These are phyloP conservation scores for Globisporangium cylindrosporum DNA, from an alignment of 352 stramenopile genomes.

Conservation along the genomic window DNA sequence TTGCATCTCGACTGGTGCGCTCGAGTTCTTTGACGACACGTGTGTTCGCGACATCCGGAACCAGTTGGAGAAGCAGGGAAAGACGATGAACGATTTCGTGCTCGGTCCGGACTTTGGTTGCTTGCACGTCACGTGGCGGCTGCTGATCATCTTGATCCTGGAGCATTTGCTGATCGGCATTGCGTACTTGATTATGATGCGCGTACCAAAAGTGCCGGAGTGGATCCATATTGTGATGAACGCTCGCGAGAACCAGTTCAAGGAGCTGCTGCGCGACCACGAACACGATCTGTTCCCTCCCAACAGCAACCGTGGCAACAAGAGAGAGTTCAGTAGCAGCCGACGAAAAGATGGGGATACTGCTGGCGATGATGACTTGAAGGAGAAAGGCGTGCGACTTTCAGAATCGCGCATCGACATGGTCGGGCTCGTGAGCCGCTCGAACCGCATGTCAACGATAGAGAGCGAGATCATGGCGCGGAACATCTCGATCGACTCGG, in stretches of 20 bases:
- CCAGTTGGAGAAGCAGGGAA: slow-evolving; percentile 56
- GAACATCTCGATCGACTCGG: slow-evolving; percentile 40
- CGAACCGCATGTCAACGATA: slow-evolving; percentile 9
- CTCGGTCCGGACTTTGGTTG: slow-evolving; percentile 67
- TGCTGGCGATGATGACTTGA: slow-evolving; percentile 9
- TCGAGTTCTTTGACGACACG: slow-evolving; percentile 65
- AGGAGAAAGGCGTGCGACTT: slow-evolving; percentile 19
- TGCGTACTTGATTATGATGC: slow-evolving; percentile 54
- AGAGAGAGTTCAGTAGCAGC: slow-evolving; percentile 1
- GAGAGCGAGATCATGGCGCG: slow-evolving; percentile 16
- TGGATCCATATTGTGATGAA: slow-evolving; percentile 59
- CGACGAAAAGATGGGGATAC: not conserved
- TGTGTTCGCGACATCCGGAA: slow-evolving; percentile 55
- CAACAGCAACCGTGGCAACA: not conserved
- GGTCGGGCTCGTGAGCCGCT: slow-evolving; percentile 8
- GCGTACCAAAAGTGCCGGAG: slow-evolving; percentile 42
- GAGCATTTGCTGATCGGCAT: slow-evolving; percentile 54
- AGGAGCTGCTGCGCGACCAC: slow-evolving; percentile 45
- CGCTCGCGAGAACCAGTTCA: slow-evolving; percentile 61
- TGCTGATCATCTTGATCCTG: slow-evolving; percentile 55
- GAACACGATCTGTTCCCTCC: slow-evolving; percentile 49
- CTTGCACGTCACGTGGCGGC: slow-evolving; percentile 51
- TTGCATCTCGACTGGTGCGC: slow-evolving; percentile 64
- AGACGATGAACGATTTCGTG: slow-evolving; percentile 65
- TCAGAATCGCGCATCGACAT: slow-evolving; percentile 35